Evolutionary conservation across 1,139 yeast species (phyloP), one percentile per base, ranked within the genome.

Genomic region (Suhomyces bokatorum): DNA sequence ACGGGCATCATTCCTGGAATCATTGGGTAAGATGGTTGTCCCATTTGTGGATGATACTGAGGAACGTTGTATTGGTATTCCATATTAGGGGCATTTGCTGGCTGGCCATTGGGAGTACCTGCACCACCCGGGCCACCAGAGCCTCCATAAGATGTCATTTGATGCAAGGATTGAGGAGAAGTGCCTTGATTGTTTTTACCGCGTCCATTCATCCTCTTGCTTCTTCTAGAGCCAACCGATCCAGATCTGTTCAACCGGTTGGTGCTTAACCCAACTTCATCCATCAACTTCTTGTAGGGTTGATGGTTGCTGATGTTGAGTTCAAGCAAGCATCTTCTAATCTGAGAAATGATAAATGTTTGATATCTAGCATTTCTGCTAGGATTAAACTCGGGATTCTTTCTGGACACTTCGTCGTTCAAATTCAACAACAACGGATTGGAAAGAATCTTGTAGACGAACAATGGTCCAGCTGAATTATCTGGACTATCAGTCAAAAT

Each of bases 221-320:
- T 54, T 44, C 63, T 56, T 53, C 58, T 60, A 41, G 48, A 45
- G 15, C 50, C 54, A 43, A 56, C 50, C 1, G 67, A 58, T 4
- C 59, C 39, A n/a, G 66, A 55, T 44, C 75, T 57, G 42, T 63
- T 64, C 40, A 71, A 55, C 45, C 76, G 58, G 39, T 64, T 64
- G 48, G 64, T 67, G 7, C 76, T 63, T 41, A 91, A 71, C 7
- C 98, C 98, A 51, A 90, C 95, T 63, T 93, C 98, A 54, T 93
- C 98, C 81, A 91, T 80, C 47, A 93, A 72, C 53, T 96, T 81
- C 61, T 88, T 87, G 65, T 89, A 88, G 24, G 87, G 88, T 59
- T 88, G 96, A 29, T 77, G 77, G 44, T 76, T 73, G 32, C 59
- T 57, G 15, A 82, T 77, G 47, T 80, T 83, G 53, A 80, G 67